Percentiles rank a stretch among this genome's conserved stretches.
phyloP scores from a whole-genome alignment of 495 filamentous ascomycete species.

The Bryoglossum gracile region DNA sequence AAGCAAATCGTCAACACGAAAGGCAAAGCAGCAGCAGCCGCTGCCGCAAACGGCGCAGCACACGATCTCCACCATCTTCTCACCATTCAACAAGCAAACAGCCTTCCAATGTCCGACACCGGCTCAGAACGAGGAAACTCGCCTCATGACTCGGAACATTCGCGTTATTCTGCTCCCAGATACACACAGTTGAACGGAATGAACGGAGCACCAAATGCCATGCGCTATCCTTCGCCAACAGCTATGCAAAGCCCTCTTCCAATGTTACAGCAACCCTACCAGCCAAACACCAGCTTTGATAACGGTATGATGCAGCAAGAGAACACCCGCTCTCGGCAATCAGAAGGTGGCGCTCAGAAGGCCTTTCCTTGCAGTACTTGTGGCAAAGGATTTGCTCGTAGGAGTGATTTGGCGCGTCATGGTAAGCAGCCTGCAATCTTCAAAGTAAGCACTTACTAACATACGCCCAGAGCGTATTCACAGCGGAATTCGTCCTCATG shows the following conservation, averaged over 20 bases:
- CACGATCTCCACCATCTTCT: conserved; percentile 46
- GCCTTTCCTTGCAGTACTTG: conserved; percentile 35
- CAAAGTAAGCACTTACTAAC: conserved; percentile 22
- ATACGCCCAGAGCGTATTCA: conserved; percentile 79
- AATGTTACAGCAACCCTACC: conserved; percentile 45
- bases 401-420: conserved; percentile 91
- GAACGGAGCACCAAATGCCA: conserved; percentile 36
- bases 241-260: conserved; percentile 50
- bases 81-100: conserved; percentile 45
- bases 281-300: conserved; percentile 31
- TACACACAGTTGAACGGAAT: conserved; percentile 28
- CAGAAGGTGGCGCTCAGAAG: conserved; percentile 9
- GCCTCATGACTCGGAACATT: conserved; percentile 62
- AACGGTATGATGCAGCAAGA: conserved; percentile 28
- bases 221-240: conserved; percentile 50
- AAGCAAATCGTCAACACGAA: conserved; percentile 62
- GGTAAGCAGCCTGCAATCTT: conserved; percentile 47
- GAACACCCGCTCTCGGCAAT: conserved; percentile 10
- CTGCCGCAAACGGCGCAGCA: conserved; percentile 19
- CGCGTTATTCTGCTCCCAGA: conserved; percentile 41
- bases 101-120: conserved; percentile 41
- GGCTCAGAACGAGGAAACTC: conserved; percentile 63
- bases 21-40: conserved; percentile 42
- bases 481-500: conserved; percentile 83
- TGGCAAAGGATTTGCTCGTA: conserved; percentile 83